Evolutionary conservation across 345 rosid genomes (phyloP).

Genomic region (Camelina laxa): DNA sequence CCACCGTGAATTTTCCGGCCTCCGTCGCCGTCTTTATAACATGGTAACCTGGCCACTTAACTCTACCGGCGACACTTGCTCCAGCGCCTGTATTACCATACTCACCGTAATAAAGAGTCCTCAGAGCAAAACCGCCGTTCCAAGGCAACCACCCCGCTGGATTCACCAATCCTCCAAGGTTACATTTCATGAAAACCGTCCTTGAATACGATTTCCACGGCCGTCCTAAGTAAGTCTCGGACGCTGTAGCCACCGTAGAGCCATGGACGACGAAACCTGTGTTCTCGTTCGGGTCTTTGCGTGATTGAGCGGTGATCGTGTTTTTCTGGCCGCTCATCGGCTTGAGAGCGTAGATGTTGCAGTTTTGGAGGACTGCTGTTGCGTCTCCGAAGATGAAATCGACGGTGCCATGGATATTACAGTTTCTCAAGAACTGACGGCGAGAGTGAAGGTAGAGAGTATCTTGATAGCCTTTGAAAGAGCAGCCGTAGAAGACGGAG

Average conservation of each 20-base stretch:
- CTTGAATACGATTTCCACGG: conserved; percentile 90
- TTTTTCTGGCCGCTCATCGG: conserved; percentile 57
- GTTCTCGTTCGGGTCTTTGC: conserved; percentile 72
- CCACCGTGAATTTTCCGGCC: conserved; percentile 73
- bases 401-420: conserved; percentile 72
- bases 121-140: conserved; percentile 71
- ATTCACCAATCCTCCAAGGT: conserved; percentile 55
- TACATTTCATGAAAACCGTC: conserved; percentile 69
- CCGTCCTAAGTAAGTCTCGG: conserved; percentile 71
- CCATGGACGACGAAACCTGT: conserved; percentile 80
- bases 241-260: conserved; percentile 56
- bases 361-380: conserved; percentile 58
- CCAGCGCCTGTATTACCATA: conserved; percentile 73
- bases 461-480: conserved; percentile 93
- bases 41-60: conserved; percentile 75
- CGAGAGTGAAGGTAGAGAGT: conserved; percentile 78
- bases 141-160: conserved; percentile 81
- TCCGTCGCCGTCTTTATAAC: conserved; percentile 48
- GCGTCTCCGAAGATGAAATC: conserved; percentile 92
- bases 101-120: conserved; percentile 83
- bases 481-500: conserved; percentile 76
- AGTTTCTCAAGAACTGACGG: conserved; percentile 84
- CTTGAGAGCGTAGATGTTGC: conserved; percentile 64
- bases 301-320: conserved; percentile 79
- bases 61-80: conserved; percentile 63